Percentiles rank a stretch among this genome's conserved stretches.
phyloP scores from a whole-genome alignment of 495 filamentous ascomycete genomes.

The Monascus purpureus region DNA sequence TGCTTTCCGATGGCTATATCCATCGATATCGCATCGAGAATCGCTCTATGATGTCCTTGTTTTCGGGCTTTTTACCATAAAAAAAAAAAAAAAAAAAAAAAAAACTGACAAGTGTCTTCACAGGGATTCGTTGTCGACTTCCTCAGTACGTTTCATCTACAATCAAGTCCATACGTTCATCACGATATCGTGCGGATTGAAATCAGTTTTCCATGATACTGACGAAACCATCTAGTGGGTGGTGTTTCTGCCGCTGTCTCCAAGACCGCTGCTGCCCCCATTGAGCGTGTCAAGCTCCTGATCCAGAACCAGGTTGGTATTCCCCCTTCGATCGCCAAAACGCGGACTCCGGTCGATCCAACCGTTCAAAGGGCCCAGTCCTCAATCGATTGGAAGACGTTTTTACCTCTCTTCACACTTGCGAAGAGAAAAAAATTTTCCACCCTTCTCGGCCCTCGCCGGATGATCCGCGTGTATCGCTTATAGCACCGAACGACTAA shows the following conservation, averaged over 20 bases:
- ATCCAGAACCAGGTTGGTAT: constrained; percentile 94
- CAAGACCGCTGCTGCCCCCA: constrained; percentile 98
- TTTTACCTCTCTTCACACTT: no score
- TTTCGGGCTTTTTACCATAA: no score
- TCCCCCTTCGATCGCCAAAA: no score
- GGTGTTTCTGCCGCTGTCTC: constrained; percentile 99
- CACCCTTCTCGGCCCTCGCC: constrained; percentile 3
- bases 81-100: no score
- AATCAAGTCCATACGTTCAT: constrained; percentile 1
- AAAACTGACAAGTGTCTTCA: no score
- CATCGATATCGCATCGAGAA: not conserved
- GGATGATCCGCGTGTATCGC: not conserved
- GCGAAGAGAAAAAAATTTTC: constrained; percentile 8
- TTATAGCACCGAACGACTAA: constrained; percentile 7
- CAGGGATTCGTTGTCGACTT: constrained; percentile 77
- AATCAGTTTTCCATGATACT: no score
- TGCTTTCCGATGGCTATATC: not conserved
- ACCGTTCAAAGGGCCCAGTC: no score
- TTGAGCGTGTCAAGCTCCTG: constrained; percentile 99
- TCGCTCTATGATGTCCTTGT: not conserved
- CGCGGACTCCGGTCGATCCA: no score
- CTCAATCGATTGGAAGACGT: no score
- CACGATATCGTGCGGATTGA: no score
- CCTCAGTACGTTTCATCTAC: constrained; percentile 64
- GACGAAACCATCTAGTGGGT: constrained; percentile 57